Evolutionary conservation across 78 protist genomes (phyloP).

Genomic region (Dictyostelium firmibasis): DNA sequence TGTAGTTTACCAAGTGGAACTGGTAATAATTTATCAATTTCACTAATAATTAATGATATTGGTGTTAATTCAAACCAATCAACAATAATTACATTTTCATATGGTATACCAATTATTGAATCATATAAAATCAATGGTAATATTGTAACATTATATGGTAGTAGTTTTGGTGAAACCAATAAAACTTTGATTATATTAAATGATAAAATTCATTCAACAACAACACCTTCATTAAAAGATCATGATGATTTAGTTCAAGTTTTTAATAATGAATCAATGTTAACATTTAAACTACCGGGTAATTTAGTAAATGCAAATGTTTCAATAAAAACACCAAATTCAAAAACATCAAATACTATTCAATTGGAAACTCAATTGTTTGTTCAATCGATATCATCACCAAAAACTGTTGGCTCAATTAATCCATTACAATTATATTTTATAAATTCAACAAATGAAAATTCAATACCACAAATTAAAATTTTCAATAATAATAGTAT

Average conservation of each 20-base stretch:
- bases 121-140: neutral
- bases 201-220: neutral
- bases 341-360: neutral
- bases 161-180: neutral
- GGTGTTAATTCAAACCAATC: neutral
- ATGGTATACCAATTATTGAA: neutral
- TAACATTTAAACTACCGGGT: neutral
- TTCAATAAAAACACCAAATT: neutral
- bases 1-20: neutral
- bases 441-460: neutral
- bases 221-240: neutral
- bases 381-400: neutral
- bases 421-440: neutral
- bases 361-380: neutral
- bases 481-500: neutral
- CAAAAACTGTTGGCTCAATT: neutral
- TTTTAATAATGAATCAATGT: neutral
- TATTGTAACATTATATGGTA: neutral
- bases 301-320: neutral
- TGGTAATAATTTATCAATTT: neutral
- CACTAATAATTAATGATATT: neutral
- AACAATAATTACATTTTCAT: neutral
- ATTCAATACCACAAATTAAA: neutral
- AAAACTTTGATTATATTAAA: neutral
- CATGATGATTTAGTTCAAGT: neutral